phyloP scores from a whole-genome alignment of 169 alveolate genomes.

The Babesia ovata region DNA sequence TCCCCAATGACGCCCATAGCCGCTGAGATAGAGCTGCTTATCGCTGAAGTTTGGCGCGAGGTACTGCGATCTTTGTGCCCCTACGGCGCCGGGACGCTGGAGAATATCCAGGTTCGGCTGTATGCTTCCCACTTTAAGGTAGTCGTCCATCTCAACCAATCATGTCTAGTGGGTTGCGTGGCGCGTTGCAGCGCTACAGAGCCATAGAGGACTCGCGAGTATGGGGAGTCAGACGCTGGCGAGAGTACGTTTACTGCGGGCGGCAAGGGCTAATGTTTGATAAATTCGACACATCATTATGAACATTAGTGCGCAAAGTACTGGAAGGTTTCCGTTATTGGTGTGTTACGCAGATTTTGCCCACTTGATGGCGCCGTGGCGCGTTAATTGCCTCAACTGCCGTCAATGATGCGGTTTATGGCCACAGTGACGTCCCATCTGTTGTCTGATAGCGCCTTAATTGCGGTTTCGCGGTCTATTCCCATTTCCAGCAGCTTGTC shows the following conservation, averaged over 20 bases:
- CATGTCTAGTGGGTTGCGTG: not conserved
- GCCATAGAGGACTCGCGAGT: not conserved
- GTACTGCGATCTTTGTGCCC: conserved; percentile 55
- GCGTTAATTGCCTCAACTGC: not conserved
- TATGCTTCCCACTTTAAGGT: conserved; percentile 70
- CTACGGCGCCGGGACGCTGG: conserved; percentile 51
- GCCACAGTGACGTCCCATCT: conserved; percentile 88
- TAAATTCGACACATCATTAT: no score
- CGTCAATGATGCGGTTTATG: conserved; percentile 77
- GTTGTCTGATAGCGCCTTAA: conserved; percentile 77
- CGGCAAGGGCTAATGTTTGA: no score
- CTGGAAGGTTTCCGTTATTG: not conserved
- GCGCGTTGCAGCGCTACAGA: not conserved
- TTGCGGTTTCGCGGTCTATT: conserved; percentile 74
- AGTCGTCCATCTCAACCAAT: conserved; percentile 72
- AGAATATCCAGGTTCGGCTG: conserved; percentile 74
- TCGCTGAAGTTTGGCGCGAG: conserved; percentile 58
- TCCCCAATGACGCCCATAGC: conserved; percentile 88
- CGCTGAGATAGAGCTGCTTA: conserved; percentile 73
- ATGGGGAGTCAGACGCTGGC: no score
- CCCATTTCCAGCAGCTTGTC: conserved; percentile 77
- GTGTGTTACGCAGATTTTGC: conserved; percentile 2
- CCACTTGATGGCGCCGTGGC: not conserved
- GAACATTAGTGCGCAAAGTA: not conserved
- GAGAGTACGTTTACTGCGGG: no score